Conservation (phyloP, 179 eudicot genomes). For the Drosera spatulata region DNA sequence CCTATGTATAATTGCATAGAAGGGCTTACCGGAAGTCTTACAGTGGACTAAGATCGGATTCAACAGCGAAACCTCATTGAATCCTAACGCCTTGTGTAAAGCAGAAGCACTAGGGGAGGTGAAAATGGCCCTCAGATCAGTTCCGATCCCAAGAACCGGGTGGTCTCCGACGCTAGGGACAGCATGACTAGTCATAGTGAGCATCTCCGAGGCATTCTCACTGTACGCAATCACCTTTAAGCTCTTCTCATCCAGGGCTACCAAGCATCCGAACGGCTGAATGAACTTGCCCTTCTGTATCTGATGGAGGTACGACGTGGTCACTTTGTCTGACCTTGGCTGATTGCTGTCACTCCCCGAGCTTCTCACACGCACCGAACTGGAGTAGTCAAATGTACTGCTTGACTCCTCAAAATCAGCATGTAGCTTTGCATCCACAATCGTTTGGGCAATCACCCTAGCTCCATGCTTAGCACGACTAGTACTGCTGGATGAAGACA, state of each 20-base stretch:
- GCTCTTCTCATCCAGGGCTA: conserved; percentile 84
- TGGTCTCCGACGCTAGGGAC: conserved; percentile 88
- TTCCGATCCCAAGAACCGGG: conserved; percentile 67
- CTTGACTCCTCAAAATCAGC: conserved; percentile 80
- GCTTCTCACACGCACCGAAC: conserved; percentile 47
- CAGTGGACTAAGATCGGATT: conserved; percentile 93
- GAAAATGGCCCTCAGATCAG: conserved; percentile 74
- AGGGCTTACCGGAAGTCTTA: conserved; percentile 91
- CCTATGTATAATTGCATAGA: conserved; percentile 81
- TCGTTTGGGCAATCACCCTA: conserved; percentile 75
- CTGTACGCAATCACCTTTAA: conserved; percentile 72
- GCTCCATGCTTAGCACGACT: conserved; percentile 54
- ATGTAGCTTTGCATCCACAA: conserved; percentile 79
- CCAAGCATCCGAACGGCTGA: conserved; percentile 89
- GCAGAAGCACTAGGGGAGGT: conserved; percentile 78
- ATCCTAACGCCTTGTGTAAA: conserved; percentile 75
- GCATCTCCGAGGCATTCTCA: conserved; percentile 95
- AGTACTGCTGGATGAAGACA: conserved; percentile 48
- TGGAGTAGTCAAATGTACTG: conserved; percentile 68
- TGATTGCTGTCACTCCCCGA: conserved; percentile 16
- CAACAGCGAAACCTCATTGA: conserved; percentile 71
- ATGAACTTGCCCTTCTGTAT: conserved; percentile 83
- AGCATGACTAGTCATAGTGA: conserved; percentile 81
- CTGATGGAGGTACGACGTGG: conserved; percentile 80
- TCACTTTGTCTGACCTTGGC: conserved; percentile 54